These are phyloP conservation scores for Teratosphaeria zuluensis DNA, from an alignment of 2,329 filamentous ascomycete genomes.

Conservation along the genomic window DNA sequence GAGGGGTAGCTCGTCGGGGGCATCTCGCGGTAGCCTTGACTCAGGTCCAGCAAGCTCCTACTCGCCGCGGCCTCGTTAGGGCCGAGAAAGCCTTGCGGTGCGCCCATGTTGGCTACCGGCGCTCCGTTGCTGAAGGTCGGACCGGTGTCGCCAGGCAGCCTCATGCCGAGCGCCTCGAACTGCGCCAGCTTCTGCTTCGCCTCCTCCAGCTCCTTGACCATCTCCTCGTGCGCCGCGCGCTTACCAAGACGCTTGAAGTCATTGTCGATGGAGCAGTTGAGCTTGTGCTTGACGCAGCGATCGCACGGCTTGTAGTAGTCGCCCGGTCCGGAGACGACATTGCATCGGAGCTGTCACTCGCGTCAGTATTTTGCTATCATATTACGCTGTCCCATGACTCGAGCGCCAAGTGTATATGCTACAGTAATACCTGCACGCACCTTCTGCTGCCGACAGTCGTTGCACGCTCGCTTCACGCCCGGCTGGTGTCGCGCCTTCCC, in stretches of 20 bases:
- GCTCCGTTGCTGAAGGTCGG: slow-evolving; percentile 6
- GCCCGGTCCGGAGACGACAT: slow-evolving; percentile 65
- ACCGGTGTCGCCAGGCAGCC: slow-evolving; percentile 7
- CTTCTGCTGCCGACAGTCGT: slow-evolving; percentile 79
- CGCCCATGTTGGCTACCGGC: slow-evolving; percentile 20
- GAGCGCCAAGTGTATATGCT: neutral
- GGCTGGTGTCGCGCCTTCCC: slow-evolving; percentile 22
- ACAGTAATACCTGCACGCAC: slow-evolving; percentile 34
- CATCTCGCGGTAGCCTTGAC: slow-evolving; percentile 28
- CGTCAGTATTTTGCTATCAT: slow-evolving; percentile 6
- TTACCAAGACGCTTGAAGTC: slow-evolving; percentile 81
- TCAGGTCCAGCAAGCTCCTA: slow-evolving; percentile 27
- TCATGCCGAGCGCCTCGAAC: slow-evolving; percentile 22
- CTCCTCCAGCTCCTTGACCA: slow-evolving; percentile 69
- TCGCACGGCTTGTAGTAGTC: slow-evolving; percentile 59
- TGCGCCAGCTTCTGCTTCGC: slow-evolving; percentile 31
- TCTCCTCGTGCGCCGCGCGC: slow-evolving; percentile 72
- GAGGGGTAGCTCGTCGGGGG: slow-evolving; percentile 35
- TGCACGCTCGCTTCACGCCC: slow-evolving; percentile 67
- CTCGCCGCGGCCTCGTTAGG: slow-evolving; percentile 29
- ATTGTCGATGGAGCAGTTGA: slow-evolving; percentile 77
- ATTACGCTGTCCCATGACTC: neutral
- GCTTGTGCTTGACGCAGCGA: slow-evolving; percentile 67
- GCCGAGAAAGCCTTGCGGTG: slow-evolving; percentile 19
- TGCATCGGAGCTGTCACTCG: slow-evolving; percentile 60